These are phyloP conservation scores for Aspergillus niger DNA, from an alignment of 2,329 filamentous ascomycete genomes.

Conservation along the genomic window DNA sequence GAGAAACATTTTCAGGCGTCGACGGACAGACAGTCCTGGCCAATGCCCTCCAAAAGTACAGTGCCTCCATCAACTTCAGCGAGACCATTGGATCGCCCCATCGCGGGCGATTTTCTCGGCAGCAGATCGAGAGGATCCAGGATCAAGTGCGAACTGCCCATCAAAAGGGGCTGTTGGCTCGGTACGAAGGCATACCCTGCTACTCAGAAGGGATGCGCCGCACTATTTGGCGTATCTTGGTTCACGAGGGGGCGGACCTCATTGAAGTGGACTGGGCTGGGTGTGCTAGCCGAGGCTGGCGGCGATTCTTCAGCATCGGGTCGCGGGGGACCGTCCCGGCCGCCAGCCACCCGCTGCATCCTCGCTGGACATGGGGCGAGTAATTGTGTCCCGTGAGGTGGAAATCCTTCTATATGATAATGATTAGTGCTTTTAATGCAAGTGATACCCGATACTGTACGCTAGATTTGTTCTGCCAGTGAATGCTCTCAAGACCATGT, in stretches of 20 bases:
- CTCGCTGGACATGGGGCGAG: neutral
- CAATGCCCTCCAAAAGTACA: neutral
- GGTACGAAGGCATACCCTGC: conserved; percentile 19
- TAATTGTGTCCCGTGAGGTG: neutral
- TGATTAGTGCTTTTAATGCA: neutral
- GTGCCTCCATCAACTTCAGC: conserved; percentile 19
- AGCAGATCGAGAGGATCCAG: conserved; percentile 22
- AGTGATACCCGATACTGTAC: neutral
- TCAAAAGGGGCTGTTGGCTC: conserved; percentile 16
- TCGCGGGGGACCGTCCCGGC: neutral
- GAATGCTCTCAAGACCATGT: too few species aligned
- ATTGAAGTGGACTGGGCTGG: conserved; percentile 21
- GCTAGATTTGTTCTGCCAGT: neutral
- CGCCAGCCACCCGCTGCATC: neutral
- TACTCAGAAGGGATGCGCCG: conserved; percentile 9
- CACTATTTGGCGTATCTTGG: conserved; percentile 19
- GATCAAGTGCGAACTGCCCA: conserved; percentile 22
- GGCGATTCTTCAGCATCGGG: conserved; percentile 5
- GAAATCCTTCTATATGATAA: neutral
- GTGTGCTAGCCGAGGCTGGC: conserved; percentile 12
- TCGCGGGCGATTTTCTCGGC: conserved; percentile 20
- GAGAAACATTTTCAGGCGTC: neutral
- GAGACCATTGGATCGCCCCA: conserved; percentile 17
- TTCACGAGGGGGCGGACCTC: conserved; percentile 22
- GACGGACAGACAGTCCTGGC: neutral